Percentiles rank a stretch among this genome's conserved stretches.
These are phyloP conservation scores for Euphrasia arctica DNA, from an alignment of 305 asterid genomes.

Conservation along the genomic window DNA sequence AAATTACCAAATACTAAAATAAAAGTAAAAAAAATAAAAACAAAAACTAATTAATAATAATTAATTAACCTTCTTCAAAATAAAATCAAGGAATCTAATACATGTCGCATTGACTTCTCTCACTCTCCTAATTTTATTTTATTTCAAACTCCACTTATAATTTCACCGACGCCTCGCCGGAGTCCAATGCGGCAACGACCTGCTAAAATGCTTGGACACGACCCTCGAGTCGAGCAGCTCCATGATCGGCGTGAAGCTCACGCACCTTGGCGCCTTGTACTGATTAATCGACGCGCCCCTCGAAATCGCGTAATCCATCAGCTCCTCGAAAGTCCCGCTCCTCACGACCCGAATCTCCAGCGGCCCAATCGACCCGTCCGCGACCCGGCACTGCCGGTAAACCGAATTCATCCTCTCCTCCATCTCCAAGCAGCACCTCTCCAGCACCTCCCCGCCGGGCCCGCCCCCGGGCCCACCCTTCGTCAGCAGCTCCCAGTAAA, in stretches of 20 bases:
- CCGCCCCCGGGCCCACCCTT: slow-evolving; percentile 49
- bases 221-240: slow-evolving; percentile 90
- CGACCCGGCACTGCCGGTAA: slow-evolving; percentile 42
- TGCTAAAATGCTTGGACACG: slow-evolving; percentile 78
- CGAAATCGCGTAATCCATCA: slow-evolving; percentile 93
- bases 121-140: slow-evolving; percentile 20
- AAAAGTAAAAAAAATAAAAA: slow-evolving; percentile 4
- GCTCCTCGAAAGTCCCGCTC: slow-evolving; percentile 84
- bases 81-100: slow-evolving; percentile 35
- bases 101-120: slow-evolving; percentile 33
- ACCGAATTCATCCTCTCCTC: slow-evolving; percentile 91
- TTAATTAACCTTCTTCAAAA: background rate
- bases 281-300: slow-evolving; percentile 94
- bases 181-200: slow-evolving; percentile 80
- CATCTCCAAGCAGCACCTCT: slow-evolving; percentile 73
- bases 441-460: slow-evolving; percentile 41
- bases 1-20: slow-evolving; percentile 24
- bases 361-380: slow-evolving; percentile 78
- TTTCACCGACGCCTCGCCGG: slow-evolving; percentile 57
- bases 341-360: slow-evolving; percentile 83
- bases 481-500: slow-evolving; percentile 79
- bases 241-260: slow-evolving; percentile 75
- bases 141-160: too few relatives aligned
- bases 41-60: background rate
- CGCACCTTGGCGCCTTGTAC: slow-evolving; percentile 92